Percentiles rank a stretch among this genome's conserved stretches.
Conservation (phyloP, 495 filamentous ascomycete species). For the Annulohypoxylon moriforme region DNA sequence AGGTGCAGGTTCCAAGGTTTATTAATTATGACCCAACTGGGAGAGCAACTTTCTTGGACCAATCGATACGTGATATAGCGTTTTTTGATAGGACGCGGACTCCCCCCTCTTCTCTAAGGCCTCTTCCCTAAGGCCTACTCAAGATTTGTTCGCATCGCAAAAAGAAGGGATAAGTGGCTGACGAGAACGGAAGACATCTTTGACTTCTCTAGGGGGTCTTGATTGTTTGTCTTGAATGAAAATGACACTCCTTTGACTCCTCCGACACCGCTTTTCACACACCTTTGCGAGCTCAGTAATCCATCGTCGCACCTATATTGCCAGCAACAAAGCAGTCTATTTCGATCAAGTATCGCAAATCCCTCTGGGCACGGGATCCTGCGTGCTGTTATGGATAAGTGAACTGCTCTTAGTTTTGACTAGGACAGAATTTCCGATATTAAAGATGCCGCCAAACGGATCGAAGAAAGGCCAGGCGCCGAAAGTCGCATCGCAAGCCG, state of each 20-base stretch:
- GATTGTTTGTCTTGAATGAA: constrained; percentile 39
- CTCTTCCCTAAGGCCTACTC: constrained; percentile 12
- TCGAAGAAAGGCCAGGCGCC: constrained; percentile 32
- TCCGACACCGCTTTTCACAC: constrained; percentile 34
- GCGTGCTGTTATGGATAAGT: constrained; percentile 45
- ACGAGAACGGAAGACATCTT: constrained; percentile 49
- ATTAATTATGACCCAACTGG: too few species aligned
- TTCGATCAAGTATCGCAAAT: constrained; percentile 43
- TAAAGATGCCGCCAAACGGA: constrained; percentile 41
- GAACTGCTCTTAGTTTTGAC: constrained; percentile 11
- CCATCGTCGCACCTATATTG: constrained; percentile 12
- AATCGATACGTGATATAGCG: background rate
- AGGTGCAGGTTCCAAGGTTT: background rate
- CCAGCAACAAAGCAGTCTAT: constrained; percentile 43
- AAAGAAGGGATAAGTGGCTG: constrained; percentile 25
- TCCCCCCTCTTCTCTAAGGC: too few species aligned
- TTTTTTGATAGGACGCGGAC: constrained; percentile 28
- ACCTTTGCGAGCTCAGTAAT: constrained; percentile 31
- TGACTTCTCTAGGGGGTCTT: constrained; percentile 35
- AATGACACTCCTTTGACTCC: constrained; percentile 49
- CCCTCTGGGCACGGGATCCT: constrained; percentile 18
- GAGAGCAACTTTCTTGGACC: background rate
- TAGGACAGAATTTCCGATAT: constrained; percentile 17
- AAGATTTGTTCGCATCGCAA: constrained; percentile 34
- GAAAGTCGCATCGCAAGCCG: constrained; percentile 21